phyloP scores from a whole-genome alignment of 345 rosid species.

The Citrus medica region DNA sequence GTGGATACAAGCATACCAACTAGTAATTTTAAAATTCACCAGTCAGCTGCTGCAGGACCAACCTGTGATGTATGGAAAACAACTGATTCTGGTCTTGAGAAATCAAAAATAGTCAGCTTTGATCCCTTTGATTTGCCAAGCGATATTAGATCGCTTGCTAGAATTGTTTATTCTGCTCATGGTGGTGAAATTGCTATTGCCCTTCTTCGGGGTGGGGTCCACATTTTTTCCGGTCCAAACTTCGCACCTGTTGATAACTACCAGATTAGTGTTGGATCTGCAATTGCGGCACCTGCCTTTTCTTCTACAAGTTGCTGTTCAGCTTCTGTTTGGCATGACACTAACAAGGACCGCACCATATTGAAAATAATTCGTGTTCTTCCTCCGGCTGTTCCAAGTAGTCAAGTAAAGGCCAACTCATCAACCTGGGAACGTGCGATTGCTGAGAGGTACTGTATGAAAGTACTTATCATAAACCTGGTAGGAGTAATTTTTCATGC shows the following conservation, averaged over 20 bases:
- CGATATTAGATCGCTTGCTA: conserved; percentile 89
- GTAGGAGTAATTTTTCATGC: not conserved
- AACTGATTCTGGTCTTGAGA: conserved; percentile 52
- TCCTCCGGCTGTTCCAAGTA: conserved; percentile 85
- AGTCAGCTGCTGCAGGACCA: conserved; percentile 49
- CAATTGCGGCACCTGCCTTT: conserved; percentile 97
- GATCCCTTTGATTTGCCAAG: conserved; percentile 99
- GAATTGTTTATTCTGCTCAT: conserved; percentile 97
- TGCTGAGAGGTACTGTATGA: conserved; percentile 80
- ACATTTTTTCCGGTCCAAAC: conserved; percentile 95
- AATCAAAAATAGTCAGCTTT: conserved; percentile 66
- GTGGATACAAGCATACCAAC: conserved; percentile 97
- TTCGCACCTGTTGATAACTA: conserved; percentile 87
- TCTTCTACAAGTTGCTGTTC: conserved; percentile 99
- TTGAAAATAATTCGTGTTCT: conserved; percentile 93
- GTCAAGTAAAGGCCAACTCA: conserved; percentile 72
- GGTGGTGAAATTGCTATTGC: conserved; percentile 99
- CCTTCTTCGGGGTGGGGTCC: conserved; percentile 93
- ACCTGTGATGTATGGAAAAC: conserved; percentile 49
- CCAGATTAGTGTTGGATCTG: conserved; percentile 94
- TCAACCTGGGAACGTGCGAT: conserved; percentile 96
- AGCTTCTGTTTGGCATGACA: conserved; percentile 97
- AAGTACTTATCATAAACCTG: not conserved
- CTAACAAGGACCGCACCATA: conserved; percentile 73
- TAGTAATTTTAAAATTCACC: conserved; percentile 67